A percentile compares a stretch with the other conserved stretches of the same genome.
These are phyloP conservation scores for Anacardium occidentale DNA, from an alignment of 345 rosid species.

Conservation along the genomic window DNA sequence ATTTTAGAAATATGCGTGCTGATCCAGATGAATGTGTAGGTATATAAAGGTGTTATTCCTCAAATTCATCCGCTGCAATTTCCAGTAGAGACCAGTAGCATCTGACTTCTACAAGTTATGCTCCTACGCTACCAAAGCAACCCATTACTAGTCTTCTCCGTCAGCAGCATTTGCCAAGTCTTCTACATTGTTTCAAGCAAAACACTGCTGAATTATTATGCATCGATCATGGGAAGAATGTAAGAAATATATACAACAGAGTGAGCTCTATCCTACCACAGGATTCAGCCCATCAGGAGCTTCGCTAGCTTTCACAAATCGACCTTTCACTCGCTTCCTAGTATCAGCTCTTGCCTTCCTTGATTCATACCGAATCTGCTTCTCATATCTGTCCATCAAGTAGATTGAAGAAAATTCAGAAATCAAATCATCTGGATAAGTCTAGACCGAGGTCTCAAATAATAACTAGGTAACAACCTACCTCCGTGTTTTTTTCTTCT, in stretches of 20 bases:
- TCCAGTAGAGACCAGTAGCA: too few relatives aligned
- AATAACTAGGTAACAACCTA: slow-evolving; percentile 8
- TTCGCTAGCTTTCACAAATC: slow-evolving; percentile 81
- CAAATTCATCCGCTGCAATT: too few relatives aligned
- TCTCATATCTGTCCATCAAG: slow-evolving; percentile 64
- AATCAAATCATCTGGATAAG: slow-evolving; percentile 1
- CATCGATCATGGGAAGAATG: slow-evolving; percentile 16
- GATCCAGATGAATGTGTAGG: too few relatives aligned
- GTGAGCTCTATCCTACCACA: background rate
- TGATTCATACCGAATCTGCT: slow-evolving; percentile 92
- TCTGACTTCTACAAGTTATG: too few relatives aligned
- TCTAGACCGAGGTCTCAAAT: background rate
- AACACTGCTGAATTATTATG: slow-evolving; percentile 17
- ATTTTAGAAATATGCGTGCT: too few relatives aligned
- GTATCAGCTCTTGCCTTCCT: slow-evolving; percentile 96
- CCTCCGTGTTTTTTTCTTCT: slow-evolving; percentile 89
- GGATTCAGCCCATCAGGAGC: slow-evolving; percentile 39
- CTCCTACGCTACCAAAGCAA: too few relatives aligned
- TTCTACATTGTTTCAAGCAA: too few relatives aligned
- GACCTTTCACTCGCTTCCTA: slow-evolving; percentile 85
- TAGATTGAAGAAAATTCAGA: slow-evolving; percentile 6
- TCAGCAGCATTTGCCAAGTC: too few relatives aligned
- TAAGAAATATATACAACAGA: slow-evolving; percentile 33
- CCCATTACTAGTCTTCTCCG: too few relatives aligned
- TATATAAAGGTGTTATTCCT: too few relatives aligned